A percentile compares a stretch with the other conserved stretches of the same genome.
These are phyloP conservation scores for Aspergillus nidulans DNA, from an alignment of 495 filamentous ascomycete species.

Conservation along the genomic window DNA sequence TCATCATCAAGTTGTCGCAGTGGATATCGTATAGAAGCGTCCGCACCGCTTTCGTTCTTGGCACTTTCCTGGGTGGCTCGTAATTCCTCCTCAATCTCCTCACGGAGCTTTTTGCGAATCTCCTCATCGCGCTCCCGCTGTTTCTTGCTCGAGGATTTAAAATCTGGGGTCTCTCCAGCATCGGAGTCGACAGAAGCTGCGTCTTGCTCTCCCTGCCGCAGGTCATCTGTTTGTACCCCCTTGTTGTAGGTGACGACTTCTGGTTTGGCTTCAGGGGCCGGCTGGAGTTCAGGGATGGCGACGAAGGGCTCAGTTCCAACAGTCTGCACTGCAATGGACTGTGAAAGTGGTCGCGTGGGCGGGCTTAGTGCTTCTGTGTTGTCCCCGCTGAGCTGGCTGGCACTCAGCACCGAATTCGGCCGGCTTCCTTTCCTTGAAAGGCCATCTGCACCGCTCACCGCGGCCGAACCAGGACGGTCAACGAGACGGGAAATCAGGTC, in stretches of 20 bases:
- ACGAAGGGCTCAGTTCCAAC: conserved; percentile 64
- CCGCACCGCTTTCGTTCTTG: conserved; percentile 45
- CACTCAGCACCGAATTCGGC: conserved; percentile 78
- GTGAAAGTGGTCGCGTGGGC: conserved; percentile 34
- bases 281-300: conserved; percentile 66
- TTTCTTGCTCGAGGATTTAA: conserved; percentile 69
- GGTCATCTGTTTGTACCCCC: conserved; percentile 74
- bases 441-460: conserved; percentile 58
- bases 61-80: conserved; percentile 58
- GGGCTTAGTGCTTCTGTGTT: conserved; percentile 50
- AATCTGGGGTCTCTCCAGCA: conserved; percentile 53
- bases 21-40: conserved; percentile 61
- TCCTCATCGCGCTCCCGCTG: conserved; percentile 82
- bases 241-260: conserved; percentile 94
- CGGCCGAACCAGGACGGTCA: conserved; percentile 69
- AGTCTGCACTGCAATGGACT: conserved; percentile 60
- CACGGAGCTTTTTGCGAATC: conserved; percentile 74
- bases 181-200: conserved; percentile 55
- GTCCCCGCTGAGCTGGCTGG: conserved; percentile 66
- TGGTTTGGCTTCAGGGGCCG: conserved; percentile 64
- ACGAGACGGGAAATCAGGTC: conserved; percentile 73
- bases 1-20: conserved; percentile 77
- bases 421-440: conserved; percentile 69
- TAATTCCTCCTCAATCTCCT: conserved; percentile 90
- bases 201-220: conserved; percentile 21